These are phyloP conservation scores for Adansonia madagascariensis DNA, from an alignment of 441 rosid species.

Conservation along the genomic window DNA sequence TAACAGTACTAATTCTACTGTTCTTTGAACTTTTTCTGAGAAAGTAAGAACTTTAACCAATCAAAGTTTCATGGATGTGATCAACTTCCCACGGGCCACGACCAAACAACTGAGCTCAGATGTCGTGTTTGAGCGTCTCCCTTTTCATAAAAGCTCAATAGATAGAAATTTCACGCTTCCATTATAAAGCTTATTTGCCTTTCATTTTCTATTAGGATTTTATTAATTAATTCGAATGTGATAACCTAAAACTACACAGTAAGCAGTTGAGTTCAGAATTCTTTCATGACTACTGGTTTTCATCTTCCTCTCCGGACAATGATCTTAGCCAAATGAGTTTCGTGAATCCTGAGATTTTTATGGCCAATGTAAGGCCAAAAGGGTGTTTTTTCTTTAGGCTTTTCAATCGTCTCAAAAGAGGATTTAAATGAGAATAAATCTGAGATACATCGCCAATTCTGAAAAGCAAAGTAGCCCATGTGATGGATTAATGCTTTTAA, in stretches of 20 bases:
- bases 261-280: neutral
- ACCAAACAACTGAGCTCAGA: neutral
- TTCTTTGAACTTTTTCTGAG: neutral
- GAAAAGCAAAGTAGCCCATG: slow-evolving; percentile 5
- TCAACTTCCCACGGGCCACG: neutral
- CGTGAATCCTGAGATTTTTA: slow-evolving; percentile 14
- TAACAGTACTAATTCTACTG: neutral
- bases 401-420: neutral
- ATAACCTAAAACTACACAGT: slow-evolving; percentile 1
- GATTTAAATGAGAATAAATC: neutral
- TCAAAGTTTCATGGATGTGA: slow-evolving; percentile 11
- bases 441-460: neutral
- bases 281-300: neutral
- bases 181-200: neutral
- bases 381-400: neutral
- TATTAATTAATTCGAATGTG: neutral
- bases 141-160: neutral
- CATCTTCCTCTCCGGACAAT: neutral
- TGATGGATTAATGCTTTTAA: slow-evolving; percentile 7
- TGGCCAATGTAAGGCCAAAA: neutral
- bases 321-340: slow-evolving; percentile 12
- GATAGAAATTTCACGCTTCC: neutral
- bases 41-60: neutral
- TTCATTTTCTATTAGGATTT: neutral
- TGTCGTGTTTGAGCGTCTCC: neutral